Evolutionary conservation across 306 rosid species (phyloP).

Genomic region (Sicyos edulis): DNA sequence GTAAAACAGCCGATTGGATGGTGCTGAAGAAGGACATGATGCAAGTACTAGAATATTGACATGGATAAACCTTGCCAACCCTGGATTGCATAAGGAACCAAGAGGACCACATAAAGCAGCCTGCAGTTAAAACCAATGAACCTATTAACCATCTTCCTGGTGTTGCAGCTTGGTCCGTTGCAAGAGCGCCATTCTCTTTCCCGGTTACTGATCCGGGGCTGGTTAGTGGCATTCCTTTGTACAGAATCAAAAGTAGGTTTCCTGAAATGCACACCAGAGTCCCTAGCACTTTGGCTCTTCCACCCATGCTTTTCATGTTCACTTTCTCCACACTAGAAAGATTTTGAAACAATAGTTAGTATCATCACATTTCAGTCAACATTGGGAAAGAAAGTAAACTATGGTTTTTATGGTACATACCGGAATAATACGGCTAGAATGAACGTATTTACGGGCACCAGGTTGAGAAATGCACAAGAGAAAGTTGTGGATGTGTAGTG

Average conservation of each 20-base stretch:
- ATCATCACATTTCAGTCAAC: conserved; percentile 14
- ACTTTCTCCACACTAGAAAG: conserved; percentile 64
- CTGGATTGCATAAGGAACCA: conserved; percentile 84
- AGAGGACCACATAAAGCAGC: conserved; percentile 71
- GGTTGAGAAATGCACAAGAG: conserved; percentile 84
- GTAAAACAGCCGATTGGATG: conserved; percentile 54
- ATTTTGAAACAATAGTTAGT: conserved; percentile 13
- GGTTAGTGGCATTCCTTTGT: conserved; percentile 58
- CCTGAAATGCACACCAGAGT: conserved; percentile 53
- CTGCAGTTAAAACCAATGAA: conserved; percentile 44
- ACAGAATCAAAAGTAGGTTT: conserved; percentile 49
- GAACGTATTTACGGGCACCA: conserved; percentile 76
- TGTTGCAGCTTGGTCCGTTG: conserved; percentile 20
- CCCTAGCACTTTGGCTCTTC: conserved; percentile 63
- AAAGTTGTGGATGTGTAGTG: conserved; percentile 64
- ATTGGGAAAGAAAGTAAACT: neutral
- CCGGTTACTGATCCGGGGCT: conserved; percentile 25
- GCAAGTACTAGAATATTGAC: conserved; percentile 76
- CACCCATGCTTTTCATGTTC: conserved; percentile 46
- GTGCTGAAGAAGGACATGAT: conserved; percentile 61
- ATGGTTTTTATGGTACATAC: conserved; percentile 30
- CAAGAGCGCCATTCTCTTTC: conserved; percentile 10
- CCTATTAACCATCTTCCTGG: conserved; percentile 54
- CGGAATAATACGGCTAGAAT: conserved; percentile 67
- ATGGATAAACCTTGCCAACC: conserved; percentile 55